Evolutionary conservation across 495 filamentous ascomycete species (phyloP).

Genomic region (Talaromyces proteolyticus): DNA sequence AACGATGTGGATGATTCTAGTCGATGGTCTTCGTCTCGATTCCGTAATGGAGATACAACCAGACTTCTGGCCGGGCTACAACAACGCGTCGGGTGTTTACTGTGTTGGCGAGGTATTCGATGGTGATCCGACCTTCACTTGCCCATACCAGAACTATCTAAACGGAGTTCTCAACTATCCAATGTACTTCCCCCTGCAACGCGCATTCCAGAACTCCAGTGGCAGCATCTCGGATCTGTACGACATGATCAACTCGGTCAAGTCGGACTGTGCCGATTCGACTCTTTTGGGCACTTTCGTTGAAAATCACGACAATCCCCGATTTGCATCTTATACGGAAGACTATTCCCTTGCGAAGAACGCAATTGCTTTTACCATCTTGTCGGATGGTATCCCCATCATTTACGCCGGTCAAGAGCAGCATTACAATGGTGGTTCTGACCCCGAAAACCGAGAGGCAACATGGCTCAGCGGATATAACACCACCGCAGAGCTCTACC

Average conservation of each 20-base stretch:
- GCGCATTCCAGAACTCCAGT: constrained; percentile 53
- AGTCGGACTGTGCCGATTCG: constrained; percentile 49
- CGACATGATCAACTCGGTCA: constrained; percentile 51
- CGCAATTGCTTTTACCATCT: constrained; percentile 64
- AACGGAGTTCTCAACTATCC: constrained; percentile 66
- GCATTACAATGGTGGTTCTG: constrained; percentile 55
- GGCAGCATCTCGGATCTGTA: constrained; percentile 55
- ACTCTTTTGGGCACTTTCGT: constrained; percentile 67
- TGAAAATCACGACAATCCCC: constrained; percentile 74
- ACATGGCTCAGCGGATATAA: constrained; percentile 64
- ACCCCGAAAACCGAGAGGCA: constrained; percentile 69
- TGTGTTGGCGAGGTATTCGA: constrained; percentile 63
- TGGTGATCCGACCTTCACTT: constrained; percentile 54
- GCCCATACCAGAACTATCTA: constrained; percentile 55
- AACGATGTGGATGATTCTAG: constrained; percentile 10
- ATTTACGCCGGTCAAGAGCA: constrained; percentile 73
- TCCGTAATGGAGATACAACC: constrained; percentile 67
- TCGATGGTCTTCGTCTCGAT: constrained; percentile 77
- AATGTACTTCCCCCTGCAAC: constrained; percentile 50
- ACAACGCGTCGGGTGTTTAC: constrained; percentile 62
- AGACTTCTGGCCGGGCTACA: constrained; percentile 62
- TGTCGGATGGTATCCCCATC: constrained; percentile 64
- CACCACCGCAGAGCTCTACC: constrained; percentile 57
- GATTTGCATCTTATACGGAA: constrained; percentile 55
- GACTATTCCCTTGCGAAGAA: constrained; percentile 55